Conservation (phyloP, 2,329 filamentous ascomycete genomes). For the Cladosporium phlei region DNA sequence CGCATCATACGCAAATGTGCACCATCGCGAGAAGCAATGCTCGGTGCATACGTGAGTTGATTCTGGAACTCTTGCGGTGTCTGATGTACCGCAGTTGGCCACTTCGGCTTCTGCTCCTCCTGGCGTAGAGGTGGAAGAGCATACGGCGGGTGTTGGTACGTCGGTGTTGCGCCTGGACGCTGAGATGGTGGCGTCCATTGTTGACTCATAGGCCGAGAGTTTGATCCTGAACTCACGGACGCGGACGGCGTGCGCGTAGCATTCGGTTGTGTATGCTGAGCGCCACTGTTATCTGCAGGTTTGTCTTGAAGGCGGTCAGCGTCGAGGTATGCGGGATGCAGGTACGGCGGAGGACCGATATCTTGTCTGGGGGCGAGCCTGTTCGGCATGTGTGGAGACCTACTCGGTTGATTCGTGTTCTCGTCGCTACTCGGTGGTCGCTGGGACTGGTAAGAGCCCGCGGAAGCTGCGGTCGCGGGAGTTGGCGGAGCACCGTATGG, state of each 20-base stretch:
- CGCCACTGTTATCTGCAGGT: constrained; percentile 9
- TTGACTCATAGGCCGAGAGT: constrained; percentile 19
- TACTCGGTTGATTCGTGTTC: constrained; percentile 40
- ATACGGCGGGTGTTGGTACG: background rate
- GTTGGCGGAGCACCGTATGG: constrained; percentile 28
- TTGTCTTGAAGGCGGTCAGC: background rate
- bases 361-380: constrained; percentile 28
- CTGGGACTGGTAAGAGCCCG: constrained; percentile 25
- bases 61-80: constrained; percentile 38
- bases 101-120: constrained; percentile 11
- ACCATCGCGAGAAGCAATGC: constrained; percentile 28
- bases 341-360: background rate
- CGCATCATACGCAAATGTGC: constrained; percentile 31
- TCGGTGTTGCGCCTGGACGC: constrained; percentile 12
- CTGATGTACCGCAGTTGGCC: constrained; percentile 30
- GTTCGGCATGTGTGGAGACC: constrained; percentile 44
- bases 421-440: constrained; percentile 28
- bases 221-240: constrained; percentile 21
- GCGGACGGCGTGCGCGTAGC: constrained; percentile 24
- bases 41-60: constrained; percentile 25
- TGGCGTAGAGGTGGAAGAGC: constrained; percentile 11
- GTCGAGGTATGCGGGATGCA: background rate
- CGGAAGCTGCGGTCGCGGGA: constrained; percentile 30
- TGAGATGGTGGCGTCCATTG: constrained; percentile 36
- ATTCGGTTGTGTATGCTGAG: constrained; percentile 7